Percentiles rank a stretch among this genome's conserved stretches.
phyloP scores from a whole-genome alignment of 768 basidiomycete species.

The Lactarius pseudohatsudake region DNA sequence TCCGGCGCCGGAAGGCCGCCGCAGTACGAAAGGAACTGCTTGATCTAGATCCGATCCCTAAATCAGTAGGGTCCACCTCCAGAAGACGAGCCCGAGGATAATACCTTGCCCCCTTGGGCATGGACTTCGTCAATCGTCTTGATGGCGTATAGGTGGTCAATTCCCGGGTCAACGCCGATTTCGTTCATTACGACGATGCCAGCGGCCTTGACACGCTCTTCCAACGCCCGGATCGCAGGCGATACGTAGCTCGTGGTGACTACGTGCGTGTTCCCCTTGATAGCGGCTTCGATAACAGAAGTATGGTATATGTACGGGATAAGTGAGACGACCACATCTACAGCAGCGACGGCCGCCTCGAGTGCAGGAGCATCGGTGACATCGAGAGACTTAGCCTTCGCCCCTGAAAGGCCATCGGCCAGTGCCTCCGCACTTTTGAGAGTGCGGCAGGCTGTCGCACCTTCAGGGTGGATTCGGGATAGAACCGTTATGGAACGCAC shows the following conservation, averaged over 20 bases:
- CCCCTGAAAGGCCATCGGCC: conserved; percentile 61
- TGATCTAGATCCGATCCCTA: conserved; percentile 51
- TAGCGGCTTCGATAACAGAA: conserved; percentile 86
- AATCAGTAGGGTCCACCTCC: conserved; percentile 6
- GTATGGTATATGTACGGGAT: conserved; percentile 95
- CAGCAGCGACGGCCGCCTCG: conserved; percentile 75
- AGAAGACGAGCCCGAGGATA: conserved; percentile 14
- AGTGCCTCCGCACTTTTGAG: conserved; percentile 73
- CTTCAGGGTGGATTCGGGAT: conserved; percentile 7
- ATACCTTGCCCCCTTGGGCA: conserved; percentile 88
- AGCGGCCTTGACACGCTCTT: conserved; percentile 76
- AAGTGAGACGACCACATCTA: conserved; percentile 93
- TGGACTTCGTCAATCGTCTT: conserved; percentile 95
- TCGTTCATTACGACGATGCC: conserved; percentile 97
- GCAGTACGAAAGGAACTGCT: conserved; percentile 91
- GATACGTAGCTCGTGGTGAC: conserved; percentile 97
- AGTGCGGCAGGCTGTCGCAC: conserved; percentile 75
- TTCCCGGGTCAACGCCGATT: conserved; percentile 95
- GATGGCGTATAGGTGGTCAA: conserved; percentile 91
- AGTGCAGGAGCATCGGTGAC: conserved; percentile 69
- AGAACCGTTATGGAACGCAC: conserved; percentile 40
- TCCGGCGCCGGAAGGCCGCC: conserved; percentile 94
- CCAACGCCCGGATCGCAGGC: conserved; percentile 85
- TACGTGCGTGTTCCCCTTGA: conserved; percentile 85
- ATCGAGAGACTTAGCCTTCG: conserved; percentile 79